phyloP scores from a whole-genome alignment of 768 basidiomycete species.

The Basidioascus undulatus region DNA sequence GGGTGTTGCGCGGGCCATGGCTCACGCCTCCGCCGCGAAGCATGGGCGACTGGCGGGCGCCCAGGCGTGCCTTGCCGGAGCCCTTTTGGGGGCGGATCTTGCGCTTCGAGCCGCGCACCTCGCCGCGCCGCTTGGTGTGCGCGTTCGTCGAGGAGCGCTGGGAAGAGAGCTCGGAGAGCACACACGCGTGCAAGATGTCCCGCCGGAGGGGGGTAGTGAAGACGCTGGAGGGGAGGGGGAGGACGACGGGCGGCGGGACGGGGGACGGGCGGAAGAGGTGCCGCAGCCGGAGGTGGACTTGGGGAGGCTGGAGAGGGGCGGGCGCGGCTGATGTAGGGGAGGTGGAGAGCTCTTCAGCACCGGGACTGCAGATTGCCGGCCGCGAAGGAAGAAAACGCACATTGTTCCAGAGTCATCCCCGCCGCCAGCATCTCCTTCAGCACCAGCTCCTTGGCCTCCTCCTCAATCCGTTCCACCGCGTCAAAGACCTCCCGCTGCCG shows the following conservation, averaged over 20 bases:
- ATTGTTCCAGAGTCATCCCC: no score
- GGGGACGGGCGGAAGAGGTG: neutral
- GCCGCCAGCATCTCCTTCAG: no score
- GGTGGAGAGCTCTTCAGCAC: no score
- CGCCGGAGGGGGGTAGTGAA: constrained; percentile 72
- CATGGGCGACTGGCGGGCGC: constrained; percentile 68
- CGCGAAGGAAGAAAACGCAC: no score
- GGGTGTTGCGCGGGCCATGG: constrained; percentile 47
- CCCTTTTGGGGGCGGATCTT: constrained; percentile 89
- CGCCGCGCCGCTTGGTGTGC: constrained; percentile 69
- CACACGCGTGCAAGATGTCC: constrained; percentile 80
- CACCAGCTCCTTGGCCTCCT: no score
- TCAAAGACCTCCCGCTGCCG: no score
- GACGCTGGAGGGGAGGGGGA: constrained; percentile 27
- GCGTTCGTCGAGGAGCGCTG: constrained; percentile 84
- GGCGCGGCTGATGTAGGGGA: no score
- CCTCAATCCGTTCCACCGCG: no score
- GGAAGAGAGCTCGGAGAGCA: constrained; percentile 63
- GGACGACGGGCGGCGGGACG: constrained; percentile 9
- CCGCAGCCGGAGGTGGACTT: no score
- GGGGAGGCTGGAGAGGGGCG: no score
- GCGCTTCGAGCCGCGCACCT: constrained; percentile 66
- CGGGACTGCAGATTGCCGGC: no score
- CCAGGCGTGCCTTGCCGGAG: constrained; percentile 64
- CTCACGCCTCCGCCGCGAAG: constrained; percentile 75